A percentile compares a stretch with the other conserved stretches of the same genome.
These are phyloP conservation scores for Bacidia gigantensis DNA, from an alignment of 495 filamentous ascomycete genomes.

Conservation along the genomic window DNA sequence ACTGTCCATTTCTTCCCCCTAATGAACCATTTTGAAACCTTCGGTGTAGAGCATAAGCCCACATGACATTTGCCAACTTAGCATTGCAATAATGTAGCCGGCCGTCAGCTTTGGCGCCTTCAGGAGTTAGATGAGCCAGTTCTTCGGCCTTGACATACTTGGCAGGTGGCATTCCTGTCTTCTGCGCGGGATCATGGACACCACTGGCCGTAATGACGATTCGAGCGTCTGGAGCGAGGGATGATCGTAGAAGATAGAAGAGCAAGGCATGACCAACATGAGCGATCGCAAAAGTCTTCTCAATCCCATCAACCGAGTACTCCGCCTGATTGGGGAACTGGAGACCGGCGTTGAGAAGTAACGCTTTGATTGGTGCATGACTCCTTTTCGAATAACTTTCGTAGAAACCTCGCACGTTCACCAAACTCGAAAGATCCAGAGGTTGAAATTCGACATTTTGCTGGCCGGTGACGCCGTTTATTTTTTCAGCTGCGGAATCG, in stretches of 20 bases:
- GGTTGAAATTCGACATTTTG: slow-evolving; percentile 28
- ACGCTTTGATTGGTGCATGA: slow-evolving; percentile 29
- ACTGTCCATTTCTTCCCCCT: slow-evolving; percentile 23
- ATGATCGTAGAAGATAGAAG: slow-evolving; percentile 34
- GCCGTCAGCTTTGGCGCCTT: slow-evolving; percentile 15
- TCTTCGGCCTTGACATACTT: slow-evolving; percentile 22
- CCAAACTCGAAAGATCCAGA: slow-evolving; percentile 30
- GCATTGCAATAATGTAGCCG: slow-evolving; percentile 22
- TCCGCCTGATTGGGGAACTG: slow-evolving; percentile 25
- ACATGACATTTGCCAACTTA: slow-evolving; percentile 22
- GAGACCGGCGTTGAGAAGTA: slow-evolving; percentile 35
- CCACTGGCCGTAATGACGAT: slow-evolving; percentile 27
- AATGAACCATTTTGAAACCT: slow-evolving; percentile 19
- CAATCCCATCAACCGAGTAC: slow-evolving; percentile 28
- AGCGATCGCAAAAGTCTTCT: slow-evolving; percentile 30
- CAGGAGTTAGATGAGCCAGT: slow-evolving; percentile 20
- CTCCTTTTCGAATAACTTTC: slow-evolving; percentile 24
- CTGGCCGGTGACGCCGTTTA: slow-evolving; percentile 22
- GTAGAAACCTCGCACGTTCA: slow-evolving; percentile 28
- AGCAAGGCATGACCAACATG: slow-evolving; percentile 35
- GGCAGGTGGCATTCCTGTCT: slow-evolving; percentile 21
- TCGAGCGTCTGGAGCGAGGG: slow-evolving; percentile 34
- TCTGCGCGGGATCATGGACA: slow-evolving; percentile 25
- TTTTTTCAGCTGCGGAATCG: slow-evolving; percentile 24
- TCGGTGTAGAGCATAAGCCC: slow-evolving; percentile 29